Evolutionary conservation across 345 rosid genomes (phyloP), one percentile per base, ranked within the genome.

Genomic region (Pelargonium nanum): DNA sequence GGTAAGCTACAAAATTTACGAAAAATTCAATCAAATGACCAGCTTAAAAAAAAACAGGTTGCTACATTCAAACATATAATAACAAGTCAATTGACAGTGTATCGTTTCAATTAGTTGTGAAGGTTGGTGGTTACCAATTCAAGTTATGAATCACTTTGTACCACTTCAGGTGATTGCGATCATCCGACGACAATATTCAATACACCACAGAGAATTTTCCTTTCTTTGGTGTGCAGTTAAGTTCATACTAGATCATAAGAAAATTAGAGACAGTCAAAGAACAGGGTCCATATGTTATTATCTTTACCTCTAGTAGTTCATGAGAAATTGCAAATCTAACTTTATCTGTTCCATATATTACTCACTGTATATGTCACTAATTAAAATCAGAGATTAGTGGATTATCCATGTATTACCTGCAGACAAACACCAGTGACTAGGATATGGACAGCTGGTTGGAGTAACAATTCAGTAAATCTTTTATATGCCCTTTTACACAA

Each of bases 1-100:
- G 58, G 67, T 68, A 68, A 26, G 59, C 72, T 68, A 6, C 74
- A 79, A 9, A 63, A 57, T 55, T 40, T 24, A 60, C 0, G 65
- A 1, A 50, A 54, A 4, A 4, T 19, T 69, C 30, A 55, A 67
- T 66, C 53, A 65, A 53, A 17, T 1, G 44, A 48, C 58, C 28
- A 71, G 48, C 48, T 9, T 6, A 40, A 40, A 1, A 40, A 10
- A 12, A 40, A 40, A 28, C 7, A 7, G 32, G 32, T 28, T 28
- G 32, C 32, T 28, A 7, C 3, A 7, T 28, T 28, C 32, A 28
- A 28, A 28, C 7, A 28, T 28, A 40, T 2, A 15, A 40, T 40
- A 17, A 40, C 48, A 40, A 40, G 48, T 40, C 15, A 40, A 40
- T 40, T 12, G 16, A 40, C 16, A 40, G 15, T 12, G 48, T 8